Conservation (phyloP, 1,284 basidiomycete species). For the Gomphus bonarii region DNA sequence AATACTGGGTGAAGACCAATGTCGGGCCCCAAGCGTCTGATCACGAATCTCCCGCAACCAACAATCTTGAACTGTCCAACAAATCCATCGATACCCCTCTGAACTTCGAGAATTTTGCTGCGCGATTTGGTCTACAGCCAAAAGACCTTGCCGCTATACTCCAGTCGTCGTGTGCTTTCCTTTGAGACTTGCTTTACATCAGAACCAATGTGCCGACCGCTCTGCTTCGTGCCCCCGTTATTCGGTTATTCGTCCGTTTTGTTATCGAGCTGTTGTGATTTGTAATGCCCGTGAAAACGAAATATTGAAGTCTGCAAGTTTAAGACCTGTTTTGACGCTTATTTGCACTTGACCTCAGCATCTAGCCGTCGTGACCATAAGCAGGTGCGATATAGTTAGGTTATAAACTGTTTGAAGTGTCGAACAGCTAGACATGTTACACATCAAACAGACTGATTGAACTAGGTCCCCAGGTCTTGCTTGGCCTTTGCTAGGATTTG, state of each 20-base stretch:
- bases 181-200: neutral
- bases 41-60: neutral
- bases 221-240: neutral
- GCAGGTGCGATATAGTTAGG: neutral
- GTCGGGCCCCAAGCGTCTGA: neutral
- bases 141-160: neutral
- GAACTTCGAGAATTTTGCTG: neutral
- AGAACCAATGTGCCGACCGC: neutral
- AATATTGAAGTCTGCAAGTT: neutral
- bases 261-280: neutral
- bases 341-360: neutral
- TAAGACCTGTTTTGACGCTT: neutral
- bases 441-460: neutral
- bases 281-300: too few species aligned
- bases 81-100: neutral
- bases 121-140: neutral
- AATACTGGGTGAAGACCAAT: neutral
- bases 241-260: neutral
- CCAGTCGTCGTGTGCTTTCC: neutral
- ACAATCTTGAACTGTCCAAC: neutral
- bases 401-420: neutral
- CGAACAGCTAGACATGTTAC: neutral
- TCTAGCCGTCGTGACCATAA: neutral
- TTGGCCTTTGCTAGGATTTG: constrained; percentile 52
- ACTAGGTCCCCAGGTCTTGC: constrained; percentile 4